Base-by-base conservation (phyloP, 78 protist species). In the Emiliania huxleyi region DNA sequence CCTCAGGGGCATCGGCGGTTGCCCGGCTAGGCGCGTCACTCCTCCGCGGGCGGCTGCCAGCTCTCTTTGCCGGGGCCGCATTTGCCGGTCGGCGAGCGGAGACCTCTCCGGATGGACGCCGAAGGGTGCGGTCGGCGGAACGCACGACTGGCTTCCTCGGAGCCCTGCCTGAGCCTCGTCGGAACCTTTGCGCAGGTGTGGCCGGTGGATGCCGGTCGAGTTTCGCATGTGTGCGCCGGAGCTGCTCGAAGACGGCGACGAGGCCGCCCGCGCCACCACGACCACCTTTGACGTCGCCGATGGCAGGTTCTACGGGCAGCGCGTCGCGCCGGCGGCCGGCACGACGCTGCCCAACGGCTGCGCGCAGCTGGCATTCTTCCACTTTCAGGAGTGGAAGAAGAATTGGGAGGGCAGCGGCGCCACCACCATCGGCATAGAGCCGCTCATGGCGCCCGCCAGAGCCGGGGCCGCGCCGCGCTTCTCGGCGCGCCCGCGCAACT, bases 381-480 rank as follows among this genome's bases (percentile, higher is more conserved):
- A 79, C 48, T 79, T 79, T 40, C 87, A 79, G n/a, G 46, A 40
- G 87, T 79, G 87, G 87, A 79, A 79, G 18, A 73, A 73, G 83
- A 35, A 4, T 15, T 73, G 83, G 83, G 37, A 2, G 25, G 83
- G 83, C 40, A 18, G 18, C 18, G 83, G 44, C 23, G 83, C 44
- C 19, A 73, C 37, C 42, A 73, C 37, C 21, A 26, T 69, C 12
- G 83, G 83, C 15, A 35, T 73, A 1, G 83, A 73, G 43, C 83
- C 83, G 15, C 19, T 73, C 25, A n/a, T n/a, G n/a, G n/a, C n/a
- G n/a, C n/a, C n/a, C n/a, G n/a, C n/a, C n/a, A n/a, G n/a, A n/a
- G n/a, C n/a, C n/a, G 83, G 83, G 15, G 83, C 8, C 25, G 2
- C 44, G 37, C 83, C 83, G 5, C 19, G 44, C 8, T 73, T 18